A percentile compares a stretch with the other conserved stretches of the same genome.
Evolutionary conservation across 371 early-diverging fungal species (phyloP).

Genomic region (Apophysomyces elegans): DNA sequence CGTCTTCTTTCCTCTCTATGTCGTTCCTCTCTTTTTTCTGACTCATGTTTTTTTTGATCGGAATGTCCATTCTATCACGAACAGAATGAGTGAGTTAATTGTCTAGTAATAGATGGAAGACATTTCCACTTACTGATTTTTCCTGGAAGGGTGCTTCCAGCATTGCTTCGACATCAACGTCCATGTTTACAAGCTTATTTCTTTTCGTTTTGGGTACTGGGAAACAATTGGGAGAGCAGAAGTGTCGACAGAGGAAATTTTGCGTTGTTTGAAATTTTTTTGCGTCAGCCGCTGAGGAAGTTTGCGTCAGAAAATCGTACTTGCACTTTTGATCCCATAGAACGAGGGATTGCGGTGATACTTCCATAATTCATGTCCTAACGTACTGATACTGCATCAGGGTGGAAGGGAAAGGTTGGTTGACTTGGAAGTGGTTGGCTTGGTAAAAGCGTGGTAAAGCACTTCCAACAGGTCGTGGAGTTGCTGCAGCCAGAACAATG

Average conservation of each 20-base stretch:
- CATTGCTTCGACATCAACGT: slow-evolving; percentile 80
- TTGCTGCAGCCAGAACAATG: too few species aligned
- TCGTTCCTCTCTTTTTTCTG: slow-evolving; percentile 19
- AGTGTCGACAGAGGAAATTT: not conserved
- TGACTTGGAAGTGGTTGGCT: too few species aligned
- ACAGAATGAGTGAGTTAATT: not conserved
- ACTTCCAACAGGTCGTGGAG: too few species aligned
- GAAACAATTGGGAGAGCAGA: not conserved
- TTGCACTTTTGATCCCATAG: too few species aligned
- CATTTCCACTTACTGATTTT: slow-evolving; percentile 38
- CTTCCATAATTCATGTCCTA: too few species aligned
- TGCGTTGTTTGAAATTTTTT: not conserved
- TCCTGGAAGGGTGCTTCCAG: slow-evolving; percentile 87
- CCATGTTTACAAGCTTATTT: slow-evolving; percentile 28
- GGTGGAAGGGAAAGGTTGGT: too few species aligned
- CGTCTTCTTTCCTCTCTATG: slow-evolving; percentile 27
- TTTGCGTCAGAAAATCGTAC: too few species aligned
- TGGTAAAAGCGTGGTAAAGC: too few species aligned
- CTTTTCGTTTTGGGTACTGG: not conserved
- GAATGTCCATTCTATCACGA: slow-evolving; percentile 20
- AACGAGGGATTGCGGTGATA: too few species aligned
- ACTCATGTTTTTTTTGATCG: slow-evolving; percentile 6
- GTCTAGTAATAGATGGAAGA: not conserved
- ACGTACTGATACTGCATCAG: too few species aligned
- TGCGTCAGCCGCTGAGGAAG: too few species aligned